phyloP scores from a whole-genome alignment of 1,284 basidiomycete genomes.

The Ceratobasidium sp. region DNA sequence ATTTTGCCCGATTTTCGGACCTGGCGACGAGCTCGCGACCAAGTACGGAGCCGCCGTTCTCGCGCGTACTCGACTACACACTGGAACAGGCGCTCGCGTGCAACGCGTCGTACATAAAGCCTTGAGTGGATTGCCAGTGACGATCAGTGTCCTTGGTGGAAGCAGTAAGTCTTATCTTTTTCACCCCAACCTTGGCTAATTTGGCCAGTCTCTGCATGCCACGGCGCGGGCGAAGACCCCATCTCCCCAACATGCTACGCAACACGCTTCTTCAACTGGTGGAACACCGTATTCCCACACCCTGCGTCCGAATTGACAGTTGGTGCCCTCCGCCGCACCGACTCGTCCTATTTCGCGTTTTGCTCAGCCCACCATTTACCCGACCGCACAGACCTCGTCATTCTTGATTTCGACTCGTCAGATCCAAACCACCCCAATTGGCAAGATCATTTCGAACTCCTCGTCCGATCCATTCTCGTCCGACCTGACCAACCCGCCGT shows the following conservation, averaged over 20 bases:
- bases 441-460: conserved; percentile 85
- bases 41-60: conserved; percentile 82
- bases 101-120: conserved; percentile 86
- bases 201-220: conserved; percentile 81
- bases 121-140: conserved; percentile 83
- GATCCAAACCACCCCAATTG: conserved; percentile 76
- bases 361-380: conserved; percentile 91
- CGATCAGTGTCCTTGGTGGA: conserved; percentile 89
- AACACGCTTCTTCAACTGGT: conserved; percentile 91
- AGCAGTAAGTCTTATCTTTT: conserved; percentile 65
- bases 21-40: conserved; percentile 75
- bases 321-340: conserved; percentile 86
- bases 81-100: conserved; percentile 83
- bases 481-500: conserved; percentile 89
- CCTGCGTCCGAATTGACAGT: conserved; percentile 94
- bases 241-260: conserved; percentile 87
- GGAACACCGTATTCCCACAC: conserved; percentile 92
- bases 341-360: conserved; percentile 91
- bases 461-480: conserved; percentile 87
- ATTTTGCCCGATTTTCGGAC: conserved; percentile 88
- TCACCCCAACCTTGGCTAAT: background rate
- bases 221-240: conserved; percentile 91
- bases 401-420: conserved; percentile 89
- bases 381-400: conserved; percentile 88
- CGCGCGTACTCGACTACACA: conserved; percentile 76